These are phyloP conservation scores for Penicillium argentinense DNA, from an alignment of 495 filamentous ascomycete species.

Conservation along the genomic window DNA sequence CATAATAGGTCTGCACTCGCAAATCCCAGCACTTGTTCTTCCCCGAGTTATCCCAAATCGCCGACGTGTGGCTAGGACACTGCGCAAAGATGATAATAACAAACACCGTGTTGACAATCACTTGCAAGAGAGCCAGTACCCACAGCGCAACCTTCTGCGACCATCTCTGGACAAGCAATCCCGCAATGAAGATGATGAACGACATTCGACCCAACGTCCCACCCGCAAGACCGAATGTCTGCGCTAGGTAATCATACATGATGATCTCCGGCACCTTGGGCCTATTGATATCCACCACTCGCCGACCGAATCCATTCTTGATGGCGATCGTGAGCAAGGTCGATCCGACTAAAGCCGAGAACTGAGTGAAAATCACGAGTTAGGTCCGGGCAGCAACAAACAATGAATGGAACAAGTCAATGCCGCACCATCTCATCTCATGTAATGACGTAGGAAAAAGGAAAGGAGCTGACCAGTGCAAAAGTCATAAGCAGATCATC, in stretches of 20 bases:
- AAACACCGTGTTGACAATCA: conserved; percentile 26
- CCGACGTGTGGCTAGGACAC: conserved; percentile 34
- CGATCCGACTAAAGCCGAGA: conserved; percentile 24
- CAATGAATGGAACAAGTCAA: not conserved
- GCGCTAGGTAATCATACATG: conserved; percentile 28
- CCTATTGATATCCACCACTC: conserved; percentile 7
- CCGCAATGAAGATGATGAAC: conserved; percentile 39
- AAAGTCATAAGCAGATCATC: conserved; percentile 30
- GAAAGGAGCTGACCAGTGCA: conserved; percentile 25
- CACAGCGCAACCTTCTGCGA: conserved; percentile 34
- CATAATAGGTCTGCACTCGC: conserved; percentile 38
- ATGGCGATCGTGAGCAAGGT: conserved; percentile 22
- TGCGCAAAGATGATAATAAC: conserved; percentile 40
- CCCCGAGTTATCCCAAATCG: conserved; percentile 39
- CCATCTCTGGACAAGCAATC: conserved; percentile 34
- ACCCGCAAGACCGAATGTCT: conserved; percentile 24
- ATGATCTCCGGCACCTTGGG: conserved; percentile 17
- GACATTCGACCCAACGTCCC: conserved; percentile 32
- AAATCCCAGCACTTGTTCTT: conserved; percentile 33
- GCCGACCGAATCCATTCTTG: conserved; percentile 24
- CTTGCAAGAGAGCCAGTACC: conserved; percentile 25
- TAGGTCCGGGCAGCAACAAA: not conserved
- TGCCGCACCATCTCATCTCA: not conserved
- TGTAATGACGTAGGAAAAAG: not conserved
- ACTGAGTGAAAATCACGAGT: conserved; percentile 12